These are phyloP conservation scores for Cordyceps tenuipes DNA, from an alignment of 2,329 filamentous ascomycete species.

Conservation along the genomic window DNA sequence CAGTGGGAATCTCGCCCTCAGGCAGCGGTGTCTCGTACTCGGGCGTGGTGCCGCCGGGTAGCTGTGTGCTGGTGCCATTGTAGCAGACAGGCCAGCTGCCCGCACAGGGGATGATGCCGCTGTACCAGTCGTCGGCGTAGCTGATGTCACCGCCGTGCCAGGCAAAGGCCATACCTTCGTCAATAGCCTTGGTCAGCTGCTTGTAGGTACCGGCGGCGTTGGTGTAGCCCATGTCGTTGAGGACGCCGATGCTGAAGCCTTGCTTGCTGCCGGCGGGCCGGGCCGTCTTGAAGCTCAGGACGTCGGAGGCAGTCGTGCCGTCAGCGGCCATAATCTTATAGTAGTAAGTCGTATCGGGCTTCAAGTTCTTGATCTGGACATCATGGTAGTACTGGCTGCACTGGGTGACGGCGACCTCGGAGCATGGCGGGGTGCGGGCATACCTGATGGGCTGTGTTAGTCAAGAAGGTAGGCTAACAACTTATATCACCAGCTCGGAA, in stretches of 20 bases:
- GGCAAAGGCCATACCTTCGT: conserved; percentile 39
- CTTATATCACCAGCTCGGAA: background rate
- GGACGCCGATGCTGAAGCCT: conserved; percentile 36
- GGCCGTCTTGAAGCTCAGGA: conserved; percentile 39
- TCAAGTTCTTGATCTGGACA: conserved; percentile 33
- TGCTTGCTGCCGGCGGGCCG: conserved; percentile 32
- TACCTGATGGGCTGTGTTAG: conserved; percentile 25
- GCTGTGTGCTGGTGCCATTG: conserved; percentile 34
- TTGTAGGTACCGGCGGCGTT: conserved; percentile 40
- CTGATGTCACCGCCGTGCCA: conserved; percentile 46
- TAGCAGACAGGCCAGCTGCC: conserved; percentile 42
- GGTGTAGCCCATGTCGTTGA: conserved; percentile 48
- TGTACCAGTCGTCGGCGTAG: conserved; percentile 44
- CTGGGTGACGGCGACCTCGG: conserved; percentile 35
- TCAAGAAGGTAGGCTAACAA: too few species aligned
- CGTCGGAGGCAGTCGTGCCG: conserved; percentile 38
- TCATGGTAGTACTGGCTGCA: conserved; percentile 46
- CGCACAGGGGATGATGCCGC: conserved; percentile 40
- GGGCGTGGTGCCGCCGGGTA: conserved; percentile 31
- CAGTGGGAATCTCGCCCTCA: conserved; percentile 34
- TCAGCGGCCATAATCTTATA: conserved; percentile 41
- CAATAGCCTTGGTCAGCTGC: conserved; percentile 30
- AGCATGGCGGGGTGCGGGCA: conserved; percentile 42
- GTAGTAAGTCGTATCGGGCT: conserved; percentile 39
- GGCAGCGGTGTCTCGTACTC: conserved; percentile 37